Conservation (phyloP, 768 basidiomycete genomes). For the Lyophyllum decastes region DNA sequence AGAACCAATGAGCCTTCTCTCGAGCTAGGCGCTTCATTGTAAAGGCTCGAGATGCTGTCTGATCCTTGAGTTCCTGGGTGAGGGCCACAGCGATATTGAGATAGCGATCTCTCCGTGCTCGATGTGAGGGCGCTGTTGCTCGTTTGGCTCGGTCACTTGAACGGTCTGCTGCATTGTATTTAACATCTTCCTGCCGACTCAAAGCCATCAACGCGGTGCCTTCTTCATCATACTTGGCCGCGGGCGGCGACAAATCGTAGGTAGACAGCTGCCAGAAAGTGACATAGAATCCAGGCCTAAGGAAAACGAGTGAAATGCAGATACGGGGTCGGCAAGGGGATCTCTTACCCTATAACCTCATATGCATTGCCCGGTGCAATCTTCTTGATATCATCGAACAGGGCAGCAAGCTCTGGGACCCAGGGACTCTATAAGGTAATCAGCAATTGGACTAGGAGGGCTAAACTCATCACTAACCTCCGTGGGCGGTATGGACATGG, state of each 20-base stretch:
- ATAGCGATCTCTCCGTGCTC: slow-evolving; percentile 65
- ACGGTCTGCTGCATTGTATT: slow-evolving; percentile 66
- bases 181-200: slow-evolving; percentile 69
- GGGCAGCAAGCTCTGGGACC: slow-evolving; percentile 69
- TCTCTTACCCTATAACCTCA: slow-evolving; percentile 70
- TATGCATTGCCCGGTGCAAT: slow-evolving; percentile 67
- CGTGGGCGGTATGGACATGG: slow-evolving; percentile 25
- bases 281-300: slow-evolving; percentile 87
- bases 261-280: slow-evolving; percentile 97
- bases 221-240: slow-evolving; percentile 78
- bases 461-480: slow-evolving; percentile 36
- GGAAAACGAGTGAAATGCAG: slow-evolving; percentile 10
- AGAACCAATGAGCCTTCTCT: slow-evolving; percentile 85
- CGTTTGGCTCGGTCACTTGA: slow-evolving; percentile 67
- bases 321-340: slow-evolving; percentile 1
- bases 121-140: slow-evolving; percentile 55
- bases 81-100: slow-evolving; percentile 60
- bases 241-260: slow-evolving; percentile 84
- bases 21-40: slow-evolving; percentile 75
- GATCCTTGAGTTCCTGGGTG: slow-evolving; percentile 73
- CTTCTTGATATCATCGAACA: slow-evolving; percentile 77
- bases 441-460: neutral
- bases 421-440: slow-evolving; percentile 62
- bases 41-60: slow-evolving; percentile 68
- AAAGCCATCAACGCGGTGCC: slow-evolving; percentile 57